Conservation (phyloP, 306 rosid genomes). For the Quercus bicolor region DNA sequence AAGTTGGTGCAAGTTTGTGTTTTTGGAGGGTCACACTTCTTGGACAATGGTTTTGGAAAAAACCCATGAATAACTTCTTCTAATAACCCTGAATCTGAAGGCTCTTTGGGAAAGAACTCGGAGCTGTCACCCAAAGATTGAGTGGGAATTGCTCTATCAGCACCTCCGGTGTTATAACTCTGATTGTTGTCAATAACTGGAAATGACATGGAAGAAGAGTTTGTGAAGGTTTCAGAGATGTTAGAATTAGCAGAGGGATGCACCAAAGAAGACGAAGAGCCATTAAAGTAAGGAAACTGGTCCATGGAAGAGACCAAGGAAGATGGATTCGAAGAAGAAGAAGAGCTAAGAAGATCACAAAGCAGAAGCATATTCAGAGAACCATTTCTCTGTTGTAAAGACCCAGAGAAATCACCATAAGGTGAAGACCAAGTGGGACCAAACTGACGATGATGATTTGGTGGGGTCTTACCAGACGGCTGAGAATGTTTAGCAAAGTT, state of each 20-base stretch:
- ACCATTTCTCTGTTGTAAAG: conserved; percentile 18
- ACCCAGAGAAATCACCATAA: not conserved
- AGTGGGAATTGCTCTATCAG: not conserved
- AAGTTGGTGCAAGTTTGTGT: not conserved
- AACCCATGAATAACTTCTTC: conserved; percentile 68
- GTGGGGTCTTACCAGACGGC: not conserved
- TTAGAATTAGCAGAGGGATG: not conserved
- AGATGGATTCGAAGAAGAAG: conserved; percentile 20
- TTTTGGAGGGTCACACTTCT: not conserved
- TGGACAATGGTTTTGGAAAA: conserved; percentile 42
- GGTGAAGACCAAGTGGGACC: not conserved
- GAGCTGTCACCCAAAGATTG: conserved; percentile 4
- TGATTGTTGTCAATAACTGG: not conserved
- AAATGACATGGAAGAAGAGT: conserved; percentile 1
- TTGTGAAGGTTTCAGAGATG: not conserved
- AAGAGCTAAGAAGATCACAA: conserved; percentile 37
- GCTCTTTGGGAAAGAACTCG: conserved; percentile 45
- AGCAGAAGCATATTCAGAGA: conserved; percentile 53
- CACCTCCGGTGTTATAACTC: not conserved
- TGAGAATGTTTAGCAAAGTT: conserved; percentile 34
- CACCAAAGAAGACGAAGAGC: conserved; percentile 7
- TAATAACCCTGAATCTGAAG: conserved; percentile 65
- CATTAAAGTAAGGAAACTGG: conserved; percentile 14
- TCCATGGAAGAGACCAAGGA: conserved; percentile 14
- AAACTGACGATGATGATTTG: conserved; percentile 25